Base-by-base conservation (phyloP, 148 eudicot genomes). In the Spergularia bocconei region DNA sequence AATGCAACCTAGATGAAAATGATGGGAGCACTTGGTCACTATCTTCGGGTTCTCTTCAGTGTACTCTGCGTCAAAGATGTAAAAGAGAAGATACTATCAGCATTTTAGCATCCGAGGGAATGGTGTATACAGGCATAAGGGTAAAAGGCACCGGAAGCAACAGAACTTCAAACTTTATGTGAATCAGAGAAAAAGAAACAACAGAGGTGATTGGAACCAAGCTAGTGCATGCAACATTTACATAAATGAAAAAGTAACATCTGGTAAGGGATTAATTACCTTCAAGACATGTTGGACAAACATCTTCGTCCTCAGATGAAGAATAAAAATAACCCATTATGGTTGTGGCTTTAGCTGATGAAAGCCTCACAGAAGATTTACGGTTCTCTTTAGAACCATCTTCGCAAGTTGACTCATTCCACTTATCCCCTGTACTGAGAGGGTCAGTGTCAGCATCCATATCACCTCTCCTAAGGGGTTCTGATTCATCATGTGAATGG, bases 241-340 rank as follows among this genome's bases (percentile, higher is more conserved):
- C 48, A 44, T 44, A 9, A 44, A 21, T 44, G 53, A 48, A 47
- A 48, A 19, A 50, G 8, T 20, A 48, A 52, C 71, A 68, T 12
- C n/a, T 68, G 56, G 15, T 14, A 68, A 68, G 13, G 1, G 56
- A 59, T 58, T 4, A 38, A 77, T 81, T 77, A 93, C 98, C 98
- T 80, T 93, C 98, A 82, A 93, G 96, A 77, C 98, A 93, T 38
- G 98, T 93, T 52, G 98, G 98, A 80, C 98, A 93, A 67, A 93
- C 91, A 79, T 93, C 98, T 85, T 93, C 98, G 74, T 93, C 98
- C 77, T 91, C 98, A 0, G 91, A 83, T 66, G 92, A 85, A 59
- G 89, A 84, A 80, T 85, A 86, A 79, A 88, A 84, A 83, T 93
- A 88, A 29, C 86, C 87, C 85, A 76, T 81, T 55, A 83, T 89